phyloP scores from a whole-genome alignment of 129 eudicot species.

The Pulicaria dysenterica region DNA sequence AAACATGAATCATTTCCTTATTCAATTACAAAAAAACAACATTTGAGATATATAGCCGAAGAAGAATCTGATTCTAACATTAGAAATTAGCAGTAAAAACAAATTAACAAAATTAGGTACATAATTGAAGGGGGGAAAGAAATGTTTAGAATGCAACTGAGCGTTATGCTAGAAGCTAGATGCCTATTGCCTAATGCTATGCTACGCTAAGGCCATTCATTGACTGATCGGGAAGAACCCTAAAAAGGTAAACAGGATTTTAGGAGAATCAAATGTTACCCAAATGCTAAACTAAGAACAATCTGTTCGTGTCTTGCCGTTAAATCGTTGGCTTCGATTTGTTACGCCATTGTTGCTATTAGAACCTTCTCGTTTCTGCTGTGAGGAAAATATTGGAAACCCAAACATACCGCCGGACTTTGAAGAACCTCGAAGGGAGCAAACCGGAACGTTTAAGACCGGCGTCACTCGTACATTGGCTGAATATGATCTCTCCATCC shows the following conservation, averaged over 20 bases:
- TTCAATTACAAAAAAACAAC: neutral
- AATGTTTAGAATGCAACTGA: neutral
- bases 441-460: conserved; percentile 85
- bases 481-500: conserved; percentile 81
- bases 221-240: neutral
- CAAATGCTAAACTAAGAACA: neutral
- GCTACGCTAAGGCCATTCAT: conserved; percentile 21
- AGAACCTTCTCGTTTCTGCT: conserved; percentile 48
- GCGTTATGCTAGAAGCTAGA: conserved; percentile 8
- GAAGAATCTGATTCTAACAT: conserved; percentile 31
- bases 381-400: conserved; percentile 57
- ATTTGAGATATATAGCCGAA: neutral
- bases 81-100: neutral
- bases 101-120: conserved; percentile 15
- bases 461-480: conserved; percentile 79
- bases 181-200: conserved; percentile 29
- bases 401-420: conserved; percentile 69
- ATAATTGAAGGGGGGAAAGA: neutral
- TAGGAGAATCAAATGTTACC: conserved; percentile 7
- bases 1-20: neutral
- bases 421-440: conserved; percentile 70
- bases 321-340: conserved; percentile 31
- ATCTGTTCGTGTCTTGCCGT: conserved; percentile 11
- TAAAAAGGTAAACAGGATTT: neutral
- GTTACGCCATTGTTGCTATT: conserved; percentile 19